phyloP scores from a whole-genome alignment of 208 protist species.

The Leishmania aethiopica region DNA sequence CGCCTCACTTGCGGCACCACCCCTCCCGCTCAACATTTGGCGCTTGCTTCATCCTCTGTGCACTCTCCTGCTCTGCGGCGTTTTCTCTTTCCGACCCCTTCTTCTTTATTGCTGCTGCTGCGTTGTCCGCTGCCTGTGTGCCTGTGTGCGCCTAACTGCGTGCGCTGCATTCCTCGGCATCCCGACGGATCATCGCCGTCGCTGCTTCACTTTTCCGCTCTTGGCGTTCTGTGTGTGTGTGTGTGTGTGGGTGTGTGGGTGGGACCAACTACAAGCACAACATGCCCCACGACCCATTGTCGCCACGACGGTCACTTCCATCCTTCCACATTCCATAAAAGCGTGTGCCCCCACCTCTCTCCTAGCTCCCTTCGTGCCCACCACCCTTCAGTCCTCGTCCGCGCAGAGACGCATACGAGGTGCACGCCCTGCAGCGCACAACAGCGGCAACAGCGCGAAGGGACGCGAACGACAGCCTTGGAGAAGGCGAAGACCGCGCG shows the following conservation, averaged over 20 bases:
- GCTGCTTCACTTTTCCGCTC: not conserved
- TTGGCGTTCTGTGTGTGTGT: not conserved
- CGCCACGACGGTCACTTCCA: not conserved
- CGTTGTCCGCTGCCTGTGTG: not conserved
- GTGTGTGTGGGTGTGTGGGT: not conserved
- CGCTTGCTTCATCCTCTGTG: not conserved
- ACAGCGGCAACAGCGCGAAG: not conserved
- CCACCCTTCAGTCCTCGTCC: not conserved
- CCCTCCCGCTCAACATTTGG: not conserved
- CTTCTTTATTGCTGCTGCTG: not conserved
- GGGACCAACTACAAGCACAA: not conserved
- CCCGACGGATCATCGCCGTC: not conserved
- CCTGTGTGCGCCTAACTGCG: not conserved
- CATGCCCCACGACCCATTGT: not conserved
- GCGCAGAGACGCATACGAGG: conserved; percentile 1
- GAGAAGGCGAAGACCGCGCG: not conserved
- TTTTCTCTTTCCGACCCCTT: not conserved
- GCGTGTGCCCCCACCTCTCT: not conserved
- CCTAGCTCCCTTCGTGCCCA: not conserved
- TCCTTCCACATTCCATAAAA: not conserved
- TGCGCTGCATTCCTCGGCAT: not conserved
- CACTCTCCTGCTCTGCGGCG: not conserved
- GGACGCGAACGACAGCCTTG: not conserved
- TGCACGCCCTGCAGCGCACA: not conserved
- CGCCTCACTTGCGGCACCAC: not conserved